Percentiles rank a stretch among this genome's conserved stretches.
Conservation (phyloP, 2,329 filamentous ascomycete species). For the Nemania diffusa region DNA sequence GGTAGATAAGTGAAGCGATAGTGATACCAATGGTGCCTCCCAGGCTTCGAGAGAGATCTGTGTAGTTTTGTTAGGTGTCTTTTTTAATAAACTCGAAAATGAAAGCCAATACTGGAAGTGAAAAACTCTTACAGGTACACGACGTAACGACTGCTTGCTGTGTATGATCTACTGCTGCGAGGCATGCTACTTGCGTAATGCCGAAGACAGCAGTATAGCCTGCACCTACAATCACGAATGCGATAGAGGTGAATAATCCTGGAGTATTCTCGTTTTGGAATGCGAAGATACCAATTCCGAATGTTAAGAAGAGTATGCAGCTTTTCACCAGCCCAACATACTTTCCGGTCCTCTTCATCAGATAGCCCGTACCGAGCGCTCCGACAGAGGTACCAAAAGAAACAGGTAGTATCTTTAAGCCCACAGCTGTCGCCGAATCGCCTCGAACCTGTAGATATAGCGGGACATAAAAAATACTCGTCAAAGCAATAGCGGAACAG, state of each 20-base stretch:
- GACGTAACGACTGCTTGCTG: constrained; percentile 28
- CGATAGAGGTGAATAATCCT: constrained; percentile 20
- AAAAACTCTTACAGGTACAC: constrained; percentile 22
- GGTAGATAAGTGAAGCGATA: constrained; percentile 20
- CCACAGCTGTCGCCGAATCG: constrained; percentile 13
- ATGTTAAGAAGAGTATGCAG: constrained; percentile 17
- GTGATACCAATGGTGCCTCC: constrained; percentile 26
- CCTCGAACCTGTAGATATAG: constrained; percentile 24
- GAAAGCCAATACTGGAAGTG: not conserved
- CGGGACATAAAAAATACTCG: constrained; percentile 21
- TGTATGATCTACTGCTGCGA: constrained; percentile 25
- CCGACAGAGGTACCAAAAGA: constrained; percentile 20
- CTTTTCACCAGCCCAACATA: constrained; percentile 24
- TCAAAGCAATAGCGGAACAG: constrained; percentile 23
- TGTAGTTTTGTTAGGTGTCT: not conserved
- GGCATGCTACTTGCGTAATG: constrained; percentile 25
- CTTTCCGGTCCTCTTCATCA: constrained; percentile 26
- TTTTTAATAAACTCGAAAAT: not conserved
- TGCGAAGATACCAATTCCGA: constrained; percentile 21
- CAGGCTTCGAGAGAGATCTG: constrained; percentile 25
- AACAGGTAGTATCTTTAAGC: constrained; percentile 18
- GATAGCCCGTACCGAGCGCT: constrained; percentile 19
- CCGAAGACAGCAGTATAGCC: constrained; percentile 30
- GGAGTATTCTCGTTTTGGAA: constrained; percentile 16
- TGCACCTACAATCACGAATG: constrained; percentile 26